Base-by-base conservation (phyloP, 352 stramenopile genomes). In the Globisporangium middletonii region DNA sequence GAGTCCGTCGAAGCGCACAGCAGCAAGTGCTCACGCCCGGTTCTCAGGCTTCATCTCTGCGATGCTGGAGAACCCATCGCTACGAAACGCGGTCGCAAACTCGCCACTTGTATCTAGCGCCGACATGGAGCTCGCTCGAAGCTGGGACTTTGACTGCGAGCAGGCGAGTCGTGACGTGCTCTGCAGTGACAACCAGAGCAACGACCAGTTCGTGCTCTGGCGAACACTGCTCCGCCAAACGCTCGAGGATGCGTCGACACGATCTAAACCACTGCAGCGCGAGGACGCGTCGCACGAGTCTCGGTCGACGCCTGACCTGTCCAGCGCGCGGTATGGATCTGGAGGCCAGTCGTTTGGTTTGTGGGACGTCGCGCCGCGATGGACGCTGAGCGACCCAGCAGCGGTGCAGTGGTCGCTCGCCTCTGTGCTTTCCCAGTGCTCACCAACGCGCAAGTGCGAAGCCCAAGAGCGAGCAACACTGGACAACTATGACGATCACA, bases 201-300 rank as follows among this genome's bases (percentile, higher is more conserved):
- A 12, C 43, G 53, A 60, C 13, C 59, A 46, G 27, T 60, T 65
- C 27, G 59, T 57, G 15, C 38, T 65, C 11, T 65, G 59, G 59
- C 49, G 41, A 12, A 55, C 26, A 5, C 12, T 49, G 2, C 5
- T 54, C 30, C 6, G 46, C 28, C 11, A 27, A 33, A 12, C n/a
- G 19, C 16, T 35, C 9, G 16, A 51, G 18, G 27, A 5, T 16
- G 13, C 42, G 15, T n/a, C 19, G 30, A 35, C 2, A 35, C 30
- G 30, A 35, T 35, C 30, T 5, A 35, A 35, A 35, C 30, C 30
- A 35, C 2, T 35, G 30, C 30, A 35, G 30, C 30, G 8, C 30
- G 30, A 35, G 30, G 8, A 35, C 30, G 30, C 2, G 30, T 35
- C 30, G 30, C 30, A 35, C 30, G 30, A 35, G 30, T 9, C 30